Percentiles rank a stretch among this genome's conserved stretches.
These are phyloP conservation scores for Cryptococcus sp. DNA, from an alignment of 1,284 basidiomycete genomes.

Conservation along the genomic window DNA sequence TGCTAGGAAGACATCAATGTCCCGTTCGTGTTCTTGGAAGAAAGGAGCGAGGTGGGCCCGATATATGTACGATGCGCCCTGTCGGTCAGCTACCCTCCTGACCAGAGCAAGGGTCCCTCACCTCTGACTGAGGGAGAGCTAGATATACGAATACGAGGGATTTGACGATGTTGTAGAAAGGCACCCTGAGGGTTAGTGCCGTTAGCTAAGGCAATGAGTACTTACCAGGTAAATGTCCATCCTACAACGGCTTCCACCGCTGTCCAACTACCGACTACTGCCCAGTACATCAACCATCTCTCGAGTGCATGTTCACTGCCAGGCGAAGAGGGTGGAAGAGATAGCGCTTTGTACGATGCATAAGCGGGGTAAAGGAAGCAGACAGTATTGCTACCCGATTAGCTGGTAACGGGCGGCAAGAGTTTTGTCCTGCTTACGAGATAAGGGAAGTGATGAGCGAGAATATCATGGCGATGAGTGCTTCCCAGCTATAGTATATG, in stretches of 20 bases:
- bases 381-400: slow-evolving; percentile 27
- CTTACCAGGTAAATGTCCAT: slow-evolving; percentile 67
- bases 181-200: slow-evolving; percentile 55
- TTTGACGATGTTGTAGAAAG: slow-evolving; percentile 73
- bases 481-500: too few species aligned
- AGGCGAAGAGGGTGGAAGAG: slow-evolving; percentile 31
- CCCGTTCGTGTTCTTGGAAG: slow-evolving; percentile 60
- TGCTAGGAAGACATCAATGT: slow-evolving; percentile 61
- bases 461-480: too few species aligned
- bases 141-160: slow-evolving; percentile 67
- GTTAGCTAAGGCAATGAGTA: slow-evolving; percentile 4
- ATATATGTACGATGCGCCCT: slow-evolving; percentile 74
- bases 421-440: too few species aligned
- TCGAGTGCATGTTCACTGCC: slow-evolving; percentile 47
- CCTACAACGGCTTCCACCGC: slow-evolving; percentile 65
- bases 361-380: slow-evolving; percentile 50
- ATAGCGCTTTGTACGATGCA: slow-evolving; percentile 52
- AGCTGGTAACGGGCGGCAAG: too few species aligned
- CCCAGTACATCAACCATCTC: slow-evolving; percentile 51
- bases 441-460: too few species aligned
- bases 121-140: slow-evolving; percentile 68
- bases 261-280: slow-evolving; percentile 60
- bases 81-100: background rate
- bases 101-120: slow-evolving; percentile 34
- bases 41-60: slow-evolving; percentile 62